phyloP scores from a whole-genome alignment of 2,329 filamentous ascomycete genomes.

The Phaeoacremonium minimum region DNA sequence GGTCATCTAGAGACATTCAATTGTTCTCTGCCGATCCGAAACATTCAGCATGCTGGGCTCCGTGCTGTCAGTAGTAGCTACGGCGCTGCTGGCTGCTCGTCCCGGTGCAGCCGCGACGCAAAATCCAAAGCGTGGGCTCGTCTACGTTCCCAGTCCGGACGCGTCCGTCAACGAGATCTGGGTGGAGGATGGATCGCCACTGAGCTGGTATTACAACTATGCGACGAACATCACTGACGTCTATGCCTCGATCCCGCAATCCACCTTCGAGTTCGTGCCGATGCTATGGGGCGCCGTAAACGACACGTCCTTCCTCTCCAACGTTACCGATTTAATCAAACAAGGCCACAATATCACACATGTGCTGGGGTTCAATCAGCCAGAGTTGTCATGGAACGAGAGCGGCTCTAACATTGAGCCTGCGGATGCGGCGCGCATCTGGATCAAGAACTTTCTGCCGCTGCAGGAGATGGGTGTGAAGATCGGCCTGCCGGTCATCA shows the following conservation, averaged over 20 bases:
- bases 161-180: background rate
- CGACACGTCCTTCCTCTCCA: conserved; percentile 3
- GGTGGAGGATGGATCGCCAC: background rate
- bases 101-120: background rate
- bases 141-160: background rate
- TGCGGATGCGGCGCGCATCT: background rate
- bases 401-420: conserved; percentile 1
- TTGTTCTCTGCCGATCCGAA: too few relatives aligned
- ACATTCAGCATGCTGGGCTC: too few relatives aligned
- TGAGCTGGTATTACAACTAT: conserved; percentile 3
- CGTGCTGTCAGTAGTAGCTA: too few relatives aligned
- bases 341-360: conserved; percentile 1
- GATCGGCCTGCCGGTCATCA: background rate
- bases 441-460: conserved; percentile 1
- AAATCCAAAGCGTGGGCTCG: conserved; percentile 1
- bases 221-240: background rate
- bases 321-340: background rate
- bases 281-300: background rate
- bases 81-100: too few relatives aligned
- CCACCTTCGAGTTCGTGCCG: conserved; percentile 1
- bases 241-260: background rate
- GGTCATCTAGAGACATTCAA: too few relatives aligned
- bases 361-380: conserved; percentile 1
- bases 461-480: conserved; percentile 1
- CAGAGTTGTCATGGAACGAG: background rate